These are phyloP conservation scores for Cutaneotrichosporon dermatis DNA, from an alignment of 1,284 basidiomycete genomes.

Conservation along the genomic window DNA sequence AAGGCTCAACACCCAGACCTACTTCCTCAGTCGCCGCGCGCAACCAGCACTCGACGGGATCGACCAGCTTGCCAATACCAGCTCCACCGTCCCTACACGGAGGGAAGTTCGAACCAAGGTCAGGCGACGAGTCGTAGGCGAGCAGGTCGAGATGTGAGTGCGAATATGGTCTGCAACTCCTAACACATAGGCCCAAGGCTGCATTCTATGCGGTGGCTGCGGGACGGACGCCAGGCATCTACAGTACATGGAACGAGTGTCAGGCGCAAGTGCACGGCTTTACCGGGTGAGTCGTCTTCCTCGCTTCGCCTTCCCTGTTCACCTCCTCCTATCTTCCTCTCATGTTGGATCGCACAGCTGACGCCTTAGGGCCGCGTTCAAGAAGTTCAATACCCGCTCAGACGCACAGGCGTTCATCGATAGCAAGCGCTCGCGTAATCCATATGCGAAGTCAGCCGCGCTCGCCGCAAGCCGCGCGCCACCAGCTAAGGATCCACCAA, in stretches of 20 bases:
- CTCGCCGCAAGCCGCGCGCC: background rate
- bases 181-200: slow-evolving; percentile 38
- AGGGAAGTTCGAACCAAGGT: background rate
- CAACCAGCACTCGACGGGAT: background rate
- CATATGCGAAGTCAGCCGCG: background rate
- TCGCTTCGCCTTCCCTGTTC: background rate
- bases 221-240: slow-evolving; percentile 41
- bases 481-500: background rate
- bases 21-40: background rate
- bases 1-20: background rate
- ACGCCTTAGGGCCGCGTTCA: slow-evolving; percentile 35
- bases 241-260: slow-evolving; percentile 42
- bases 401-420: slow-evolving; percentile 30
- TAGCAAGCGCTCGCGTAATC: background rate
- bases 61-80: background rate
- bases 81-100: background rate
- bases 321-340: background rate
- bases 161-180: background rate
- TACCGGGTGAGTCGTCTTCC: slow-evolving; percentile 25
- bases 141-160: background rate
- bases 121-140: background rate
- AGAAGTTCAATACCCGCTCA: slow-evolving; percentile 41
- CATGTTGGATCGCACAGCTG: background rate
- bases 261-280: slow-evolving; percentile 44
- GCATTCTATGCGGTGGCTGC: slow-evolving; percentile 42